Base-by-base conservation (phyloP, 805 yeast species). In the Candida maris region DNA sequence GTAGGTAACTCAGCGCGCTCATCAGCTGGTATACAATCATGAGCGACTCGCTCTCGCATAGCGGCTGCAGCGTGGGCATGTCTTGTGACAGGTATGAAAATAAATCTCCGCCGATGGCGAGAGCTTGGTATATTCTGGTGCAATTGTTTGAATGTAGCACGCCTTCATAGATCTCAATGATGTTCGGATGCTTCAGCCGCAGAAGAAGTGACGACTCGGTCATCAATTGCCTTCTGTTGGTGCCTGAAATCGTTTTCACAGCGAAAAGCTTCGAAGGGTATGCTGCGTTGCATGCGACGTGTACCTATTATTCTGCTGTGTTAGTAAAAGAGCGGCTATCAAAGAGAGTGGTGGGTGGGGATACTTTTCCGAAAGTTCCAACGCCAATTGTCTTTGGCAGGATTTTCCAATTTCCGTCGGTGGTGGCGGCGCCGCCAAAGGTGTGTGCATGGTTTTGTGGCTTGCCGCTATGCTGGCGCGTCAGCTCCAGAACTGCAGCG, bases 61-160 rank as follows among this genome's bases (percentile, higher is more conserved):
- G 44, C 1, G 77, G 52, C 10, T 44, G 43, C 1, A 59, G 44
- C 14, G 72, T 50, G 12, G 57, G 49, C 17, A 61, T 62, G 57
- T 87, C 83, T 46, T 78, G 81, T 38, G 87, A 75, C 41, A 91
- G 85, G 58, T 88, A 85, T 51, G 88, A 95, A 56, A 91, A 91
- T 41, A 91, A 73, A 59, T 91, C 98, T 25, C 97, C 97, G 6
- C 97, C 97, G 7, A 93, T 81, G 2, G 97, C 97, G 58, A 89
- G 85, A 54, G 91, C 97, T 42, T 93, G 74, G 3, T 87, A 96
- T 17, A 93, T 87, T 14, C 95, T 95, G 37, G 88, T 83, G 8
- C 8, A 12, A 56, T 82, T 82, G 49, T 82, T 80, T 23, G 82
- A 77, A 52, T 81, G 83, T 57, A 86, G 70, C 9, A 85, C 89